phyloP scores from a whole-genome alignment of 345 rosid species.

The Salix arbutifolia region DNA sequence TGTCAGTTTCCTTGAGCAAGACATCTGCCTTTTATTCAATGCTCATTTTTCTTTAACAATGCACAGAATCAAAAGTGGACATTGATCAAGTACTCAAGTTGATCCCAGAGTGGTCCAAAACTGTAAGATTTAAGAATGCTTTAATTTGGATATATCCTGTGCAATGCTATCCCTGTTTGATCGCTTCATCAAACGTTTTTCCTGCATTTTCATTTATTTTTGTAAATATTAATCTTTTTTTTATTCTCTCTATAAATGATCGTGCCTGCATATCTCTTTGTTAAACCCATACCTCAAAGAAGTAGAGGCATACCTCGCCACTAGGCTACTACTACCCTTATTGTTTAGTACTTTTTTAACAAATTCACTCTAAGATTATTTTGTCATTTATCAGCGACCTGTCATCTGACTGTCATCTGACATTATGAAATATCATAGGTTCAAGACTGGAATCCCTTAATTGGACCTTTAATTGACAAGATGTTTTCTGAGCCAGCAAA shows the following conservation, averaged over 20 bases:
- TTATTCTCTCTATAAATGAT: not conserved
- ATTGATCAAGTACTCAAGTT: constrained; percentile 56
- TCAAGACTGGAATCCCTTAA: constrained; percentile 60
- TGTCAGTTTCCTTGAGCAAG: constrained; percentile 9
- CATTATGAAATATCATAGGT: constrained; percentile 44
- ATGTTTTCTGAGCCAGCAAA: constrained; percentile 88
- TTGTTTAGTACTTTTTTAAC: too few species aligned
- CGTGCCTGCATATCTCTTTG: too few species aligned
- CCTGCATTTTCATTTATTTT: not conserved
- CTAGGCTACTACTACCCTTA: too few species aligned
- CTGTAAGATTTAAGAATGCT: constrained; percentile 46
- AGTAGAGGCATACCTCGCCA: too few species aligned
- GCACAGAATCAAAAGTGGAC: constrained; percentile 54
- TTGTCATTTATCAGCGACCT: too few species aligned
- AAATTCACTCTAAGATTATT: too few species aligned
- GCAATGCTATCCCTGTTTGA: not conserved
- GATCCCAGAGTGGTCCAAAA: constrained; percentile 75
- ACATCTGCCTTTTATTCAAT: constrained; percentile 9
- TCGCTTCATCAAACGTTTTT: not conserved
- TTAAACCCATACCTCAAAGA: too few species aligned
- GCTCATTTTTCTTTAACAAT: constrained; percentile 18
- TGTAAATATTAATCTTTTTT: too few species aligned
- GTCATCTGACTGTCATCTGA: too few species aligned
- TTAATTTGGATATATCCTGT: not conserved
- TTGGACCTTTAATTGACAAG: constrained; percentile 67